These are phyloP conservation scores for Podila epigama DNA, from an alignment of 192 early-diverging fungal species.

Conservation along the genomic window DNA sequence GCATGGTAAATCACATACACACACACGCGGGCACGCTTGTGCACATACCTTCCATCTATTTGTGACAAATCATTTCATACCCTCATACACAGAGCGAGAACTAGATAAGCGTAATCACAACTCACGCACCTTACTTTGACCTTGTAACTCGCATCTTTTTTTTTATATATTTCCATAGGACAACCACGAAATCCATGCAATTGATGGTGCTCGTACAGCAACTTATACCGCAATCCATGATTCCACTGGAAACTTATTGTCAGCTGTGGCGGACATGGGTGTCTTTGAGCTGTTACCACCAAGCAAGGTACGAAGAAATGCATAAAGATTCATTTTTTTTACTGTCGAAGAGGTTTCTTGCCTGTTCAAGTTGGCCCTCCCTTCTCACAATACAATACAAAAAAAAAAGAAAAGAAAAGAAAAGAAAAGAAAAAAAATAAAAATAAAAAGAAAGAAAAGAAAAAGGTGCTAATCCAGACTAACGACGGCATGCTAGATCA, in stretches of 20 bases:
- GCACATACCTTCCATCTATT: too few relatives aligned
- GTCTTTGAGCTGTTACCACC: slow-evolving; percentile 68
- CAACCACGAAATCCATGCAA: slow-evolving; percentile 32
- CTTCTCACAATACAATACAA: too few relatives aligned
- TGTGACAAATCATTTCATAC: too few relatives aligned
- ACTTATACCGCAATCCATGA: slow-evolving; percentile 84
- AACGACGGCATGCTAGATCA: slow-evolving; percentile 27
- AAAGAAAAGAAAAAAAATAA: too few relatives aligned
- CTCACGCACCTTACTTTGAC: too few relatives aligned
- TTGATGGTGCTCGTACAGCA: slow-evolving; percentile 64
- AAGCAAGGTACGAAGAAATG: slow-evolving; percentile 30
- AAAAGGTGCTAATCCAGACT: slow-evolving; percentile 7
- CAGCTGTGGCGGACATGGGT: slow-evolving; percentile 94
- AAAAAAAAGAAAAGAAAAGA: too few relatives aligned
- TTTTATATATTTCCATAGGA: slow-evolving; percentile 21
- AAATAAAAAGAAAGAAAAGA: too few relatives aligned
- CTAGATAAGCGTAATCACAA: too few relatives aligned
- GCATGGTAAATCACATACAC: slow-evolving; percentile 75
- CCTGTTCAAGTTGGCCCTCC: too few relatives aligned
- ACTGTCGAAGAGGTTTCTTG: too few relatives aligned
- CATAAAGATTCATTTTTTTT: not conserved
- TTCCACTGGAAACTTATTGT: slow-evolving; percentile 71
- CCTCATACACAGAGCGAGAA: too few relatives aligned
- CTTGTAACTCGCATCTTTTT: not conserved
- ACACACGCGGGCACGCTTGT: too few relatives aligned